phyloP scores from a whole-genome alignment of 139 green algal species.

The Picochlorum sp. region DNA sequence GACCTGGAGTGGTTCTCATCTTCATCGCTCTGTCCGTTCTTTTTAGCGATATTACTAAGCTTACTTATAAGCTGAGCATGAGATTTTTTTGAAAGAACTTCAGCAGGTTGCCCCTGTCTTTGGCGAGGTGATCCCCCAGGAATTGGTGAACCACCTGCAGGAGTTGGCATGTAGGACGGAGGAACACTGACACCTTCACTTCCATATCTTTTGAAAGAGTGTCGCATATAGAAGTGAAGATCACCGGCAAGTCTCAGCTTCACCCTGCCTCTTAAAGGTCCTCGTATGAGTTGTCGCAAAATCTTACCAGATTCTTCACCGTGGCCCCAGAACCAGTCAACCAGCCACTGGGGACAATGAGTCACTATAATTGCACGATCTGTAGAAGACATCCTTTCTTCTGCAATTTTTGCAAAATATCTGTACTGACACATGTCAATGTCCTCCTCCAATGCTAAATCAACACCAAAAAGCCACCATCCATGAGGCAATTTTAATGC shows the following conservation, averaged over 20 bases:
- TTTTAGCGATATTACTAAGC: background rate
- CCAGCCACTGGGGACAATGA: constrained; percentile 79
- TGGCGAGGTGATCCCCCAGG: background rate
- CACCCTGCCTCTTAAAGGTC: constrained; percentile 59
- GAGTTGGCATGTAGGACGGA: constrained; percentile 20
- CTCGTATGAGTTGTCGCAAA: constrained; percentile 69
- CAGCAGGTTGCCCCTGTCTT: background rate
- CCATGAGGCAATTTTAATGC: constrained; percentile 66
- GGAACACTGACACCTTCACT: background rate
- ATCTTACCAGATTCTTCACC: constrained; percentile 34
- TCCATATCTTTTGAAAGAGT: constrained; percentile 42
- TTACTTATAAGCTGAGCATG: background rate
- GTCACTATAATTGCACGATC: constrained; percentile 78
- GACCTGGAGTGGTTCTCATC: no score
- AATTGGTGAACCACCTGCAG: constrained; percentile 21
- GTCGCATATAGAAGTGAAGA: constrained; percentile 89
- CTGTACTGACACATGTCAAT: constrained; percentile 76
- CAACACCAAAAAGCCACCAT: constrained; percentile 86
- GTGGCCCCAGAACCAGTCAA: constrained; percentile 65
- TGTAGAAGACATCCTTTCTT: constrained; percentile 55
- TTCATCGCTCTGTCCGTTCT: no score
- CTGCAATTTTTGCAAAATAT: constrained; percentile 81
- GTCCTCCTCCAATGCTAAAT: constrained; percentile 63
- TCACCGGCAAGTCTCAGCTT: constrained; percentile 72
- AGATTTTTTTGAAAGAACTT: background rate